Base-by-base conservation (phyloP, 129 eudicot species). In the Pittosporum tobira region DNA sequence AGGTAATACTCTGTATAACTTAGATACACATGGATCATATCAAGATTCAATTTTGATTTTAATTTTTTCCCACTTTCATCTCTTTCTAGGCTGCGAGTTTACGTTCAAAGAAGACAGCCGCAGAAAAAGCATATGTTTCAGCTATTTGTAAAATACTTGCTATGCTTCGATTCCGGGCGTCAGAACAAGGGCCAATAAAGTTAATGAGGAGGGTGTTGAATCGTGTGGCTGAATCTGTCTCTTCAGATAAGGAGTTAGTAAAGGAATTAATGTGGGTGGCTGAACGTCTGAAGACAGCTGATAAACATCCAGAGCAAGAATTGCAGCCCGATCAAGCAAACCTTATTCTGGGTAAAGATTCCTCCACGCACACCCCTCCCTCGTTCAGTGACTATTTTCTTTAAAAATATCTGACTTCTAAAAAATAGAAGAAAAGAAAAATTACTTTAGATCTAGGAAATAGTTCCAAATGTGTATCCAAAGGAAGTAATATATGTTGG, bases 181-280 rank as follows among this genome's bases (percentile, higher is more conserved):
- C 90, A 22, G 85, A 83, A 71, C 99, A 81, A 69, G 91, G 64
- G 48, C 68, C 76, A 13, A 59, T 87, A 21, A 93, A 79, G 72
- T 71, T 93, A 48, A 76, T 79, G 88, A 77, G 94, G 68, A 44
- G 51, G 48, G 77, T 93, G 19, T 15, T 93, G 64, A 81, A 69
- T 48, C 90, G 80, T 29, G 78, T 81, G 1, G 65, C 48, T 37
- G 78, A 71, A 44, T 69, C 82, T 0, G 79, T 87, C 25, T 77
- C 94, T 8, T 61, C 84, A 4, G 99, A 93, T 44, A 93, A 75
- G 59, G 99, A 93, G 59, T 43, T 77, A 16, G 21, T 62, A 9
- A 93, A 87, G 71, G 99, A 93, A 69, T 59, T 93, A 71, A 83
- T 67, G 54, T 81, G 60, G 59, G 75, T 87, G 84, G 72, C 90